Evolutionary conservation across 345 rosid genomes (phyloP).

Genomic region (Nephelium lappaceum): DNA sequence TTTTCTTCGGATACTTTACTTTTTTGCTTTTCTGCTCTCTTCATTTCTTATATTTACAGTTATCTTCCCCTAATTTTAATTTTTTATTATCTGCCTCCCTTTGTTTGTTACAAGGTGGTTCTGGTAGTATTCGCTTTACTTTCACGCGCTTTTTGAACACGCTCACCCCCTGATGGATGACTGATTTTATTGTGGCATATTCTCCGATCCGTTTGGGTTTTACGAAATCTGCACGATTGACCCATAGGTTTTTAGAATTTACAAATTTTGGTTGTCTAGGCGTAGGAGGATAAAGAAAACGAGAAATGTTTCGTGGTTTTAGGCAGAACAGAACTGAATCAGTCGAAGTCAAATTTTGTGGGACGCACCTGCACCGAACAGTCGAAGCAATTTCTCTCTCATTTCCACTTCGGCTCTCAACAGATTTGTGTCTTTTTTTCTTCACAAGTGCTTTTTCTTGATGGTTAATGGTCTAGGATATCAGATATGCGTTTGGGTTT

Average conservation of each 20-base stretch:
- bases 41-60: not conserved
- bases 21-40: conserved; percentile 13
- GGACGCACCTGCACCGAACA: too few species aligned
- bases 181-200: not conserved
- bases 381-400: not conserved
- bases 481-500: not conserved
- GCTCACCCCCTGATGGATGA: conserved; percentile 13
- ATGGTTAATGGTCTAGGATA: not conserved
- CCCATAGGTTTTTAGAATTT: not conserved
- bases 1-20: not conserved
- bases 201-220: not conserved
- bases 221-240: not conserved
- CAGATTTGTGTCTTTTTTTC: too few species aligned
- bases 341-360: not conserved
- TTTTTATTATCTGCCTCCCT: not conserved
- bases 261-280: too few species aligned
- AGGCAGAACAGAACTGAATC: not conserved
- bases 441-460: not conserved
- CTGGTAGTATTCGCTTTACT: conserved; percentile 17
- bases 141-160: conserved; percentile 21
- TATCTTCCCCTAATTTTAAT: too few species aligned
- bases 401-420: not conserved
- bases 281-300: too few species aligned
- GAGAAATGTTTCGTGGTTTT: not conserved
- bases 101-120: not conserved